phyloP scores from a whole-genome alignment of 495 filamentous ascomycete genomes.

The Penicillium salamii region DNA sequence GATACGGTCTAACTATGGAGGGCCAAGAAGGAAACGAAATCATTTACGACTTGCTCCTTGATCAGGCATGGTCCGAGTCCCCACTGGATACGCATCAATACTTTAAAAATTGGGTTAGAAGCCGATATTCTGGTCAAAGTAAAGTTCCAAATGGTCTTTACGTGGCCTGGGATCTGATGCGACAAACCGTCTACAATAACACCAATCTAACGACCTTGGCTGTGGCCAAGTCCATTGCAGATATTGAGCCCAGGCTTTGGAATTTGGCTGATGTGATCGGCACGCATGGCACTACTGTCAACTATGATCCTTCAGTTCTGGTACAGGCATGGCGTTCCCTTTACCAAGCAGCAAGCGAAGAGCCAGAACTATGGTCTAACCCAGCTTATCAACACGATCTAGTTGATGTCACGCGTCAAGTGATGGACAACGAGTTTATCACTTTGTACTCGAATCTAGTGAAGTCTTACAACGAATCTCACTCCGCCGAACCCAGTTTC shows the following conservation, averaged over 20 bases:
- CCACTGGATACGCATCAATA: slow-evolving; percentile 46
- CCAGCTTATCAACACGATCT: slow-evolving; percentile 48
- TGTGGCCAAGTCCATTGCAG: slow-evolving; percentile 48
- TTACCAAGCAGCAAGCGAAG: slow-evolving; percentile 31
- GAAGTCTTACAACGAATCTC: slow-evolving; percentile 27
- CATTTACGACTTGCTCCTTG: slow-evolving; percentile 49
- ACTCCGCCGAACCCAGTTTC: slow-evolving; percentile 15
- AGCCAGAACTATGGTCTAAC: slow-evolving; percentile 42
- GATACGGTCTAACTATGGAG: slow-evolving; percentile 48
- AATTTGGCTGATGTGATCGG: slow-evolving; percentile 37
- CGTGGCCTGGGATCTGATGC: slow-evolving; percentile 46
- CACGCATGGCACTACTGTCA: slow-evolving; percentile 41
- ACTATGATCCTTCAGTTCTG: slow-evolving; percentile 40
- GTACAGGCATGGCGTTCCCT: slow-evolving; percentile 42
- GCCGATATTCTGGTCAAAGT: slow-evolving; percentile 39
- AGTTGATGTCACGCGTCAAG: slow-evolving; percentile 51
- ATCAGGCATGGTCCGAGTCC: slow-evolving; percentile 46
- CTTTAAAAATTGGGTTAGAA: slow-evolving; percentile 46
- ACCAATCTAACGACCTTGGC: slow-evolving; percentile 41
- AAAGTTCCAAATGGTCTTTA: slow-evolving; percentile 36
- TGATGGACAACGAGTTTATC: slow-evolving; percentile 47
- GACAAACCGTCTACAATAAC: slow-evolving; percentile 51
- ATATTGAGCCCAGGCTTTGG: slow-evolving; percentile 39
- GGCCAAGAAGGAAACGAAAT: slow-evolving; percentile 57
- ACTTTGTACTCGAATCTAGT: slow-evolving; percentile 37